Evolutionary conservation across 352 stramenopile genomes (phyloP).

Genomic region (Aphanomyces astaci): DNA sequence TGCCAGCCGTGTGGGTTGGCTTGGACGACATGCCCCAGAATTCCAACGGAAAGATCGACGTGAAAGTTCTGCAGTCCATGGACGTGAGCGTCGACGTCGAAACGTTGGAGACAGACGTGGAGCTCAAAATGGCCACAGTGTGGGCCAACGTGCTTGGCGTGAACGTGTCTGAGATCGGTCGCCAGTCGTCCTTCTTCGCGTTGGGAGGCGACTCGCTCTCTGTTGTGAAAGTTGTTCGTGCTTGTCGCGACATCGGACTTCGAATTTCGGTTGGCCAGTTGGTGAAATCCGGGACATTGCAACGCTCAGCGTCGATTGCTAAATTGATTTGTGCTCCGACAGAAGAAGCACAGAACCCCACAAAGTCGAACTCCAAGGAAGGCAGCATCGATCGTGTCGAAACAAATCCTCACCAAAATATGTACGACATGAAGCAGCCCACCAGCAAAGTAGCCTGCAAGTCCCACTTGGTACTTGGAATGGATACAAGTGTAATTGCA

Average conservation of each 20-base stretch:
- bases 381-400: too few species aligned
- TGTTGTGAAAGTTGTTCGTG: neutral
- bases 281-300: neutral
- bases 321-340: too few species aligned
- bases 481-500: too few species aligned
- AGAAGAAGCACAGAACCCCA: too few species aligned
- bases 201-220: slow-evolving; percentile 49
- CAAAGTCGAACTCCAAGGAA: too few species aligned
- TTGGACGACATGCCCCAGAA: slow-evolving; percentile 76
- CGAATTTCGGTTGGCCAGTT: neutral
- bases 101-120: slow-evolving; percentile 47
- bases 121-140: slow-evolving; percentile 48
- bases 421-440: too few species aligned
- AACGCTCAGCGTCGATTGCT: neutral
- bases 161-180: slow-evolving; percentile 44
- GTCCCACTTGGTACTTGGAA: too few species aligned
- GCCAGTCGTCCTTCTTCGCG: slow-evolving; percentile 69
- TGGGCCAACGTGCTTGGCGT: slow-evolving; percentile 64
- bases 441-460: too few species aligned
- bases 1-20: slow-evolving; percentile 73
- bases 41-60: slow-evolving; percentile 82
- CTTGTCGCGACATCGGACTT: neutral
- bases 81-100: slow-evolving; percentile 43
- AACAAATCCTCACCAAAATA: too few species aligned
- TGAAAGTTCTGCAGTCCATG: slow-evolving; percentile 83